Base-by-base conservation (phyloP, 2,329 filamentous ascomycete species). In the Curvularia hawaiiensis region DNA sequence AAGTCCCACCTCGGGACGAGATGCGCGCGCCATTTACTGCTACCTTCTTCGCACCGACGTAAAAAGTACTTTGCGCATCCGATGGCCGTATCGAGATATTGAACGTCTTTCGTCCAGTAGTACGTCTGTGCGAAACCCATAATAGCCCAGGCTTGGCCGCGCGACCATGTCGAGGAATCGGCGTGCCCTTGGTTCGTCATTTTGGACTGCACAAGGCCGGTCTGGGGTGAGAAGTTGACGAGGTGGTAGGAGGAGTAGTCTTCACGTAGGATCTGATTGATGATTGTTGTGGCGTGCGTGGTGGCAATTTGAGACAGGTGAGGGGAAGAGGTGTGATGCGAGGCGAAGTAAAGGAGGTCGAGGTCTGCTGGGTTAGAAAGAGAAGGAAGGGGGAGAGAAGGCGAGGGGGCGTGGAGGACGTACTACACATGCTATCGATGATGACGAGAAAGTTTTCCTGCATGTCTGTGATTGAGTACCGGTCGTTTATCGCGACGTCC, bases 1-100 rank as follows among this genome's bases (percentile, higher is more conserved):
- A 83, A 84, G 53, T 84, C 82, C 82, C 81, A 84, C 2, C 76
- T 73, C 0, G 82, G 80, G 0, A 83, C 78, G 0, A 72, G 41
- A 2, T 52, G 60, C 41, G 70, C 62, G 20, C 67, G 62, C 63
- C 70, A 72, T 31, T 63, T 74, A 0, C 61, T 64, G 5, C 67
- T 65, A 16, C 74, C 75, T 3, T 69, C 67, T 0, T 76, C 72
- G 18, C 84, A 66, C 0, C 79, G 68, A 0, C 65, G 49, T 2
- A 83, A 61, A 58, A 84, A 84, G 55, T 80, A 81, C 30, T 81
- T 72, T 0, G 80, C 80, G 39, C 79, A 70, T 0, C 76, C 76
- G 4, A 78, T 75, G 0, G 82, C 77, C 3, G 81, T 81, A 0
- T 75, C 61, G 0, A 83, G 71, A 55, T 82, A 83, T 1, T 69